Evolutionary conservation across 2,329 filamentous ascomycete species (phyloP).

Genomic region (Paradendryphiella salina): DNA sequence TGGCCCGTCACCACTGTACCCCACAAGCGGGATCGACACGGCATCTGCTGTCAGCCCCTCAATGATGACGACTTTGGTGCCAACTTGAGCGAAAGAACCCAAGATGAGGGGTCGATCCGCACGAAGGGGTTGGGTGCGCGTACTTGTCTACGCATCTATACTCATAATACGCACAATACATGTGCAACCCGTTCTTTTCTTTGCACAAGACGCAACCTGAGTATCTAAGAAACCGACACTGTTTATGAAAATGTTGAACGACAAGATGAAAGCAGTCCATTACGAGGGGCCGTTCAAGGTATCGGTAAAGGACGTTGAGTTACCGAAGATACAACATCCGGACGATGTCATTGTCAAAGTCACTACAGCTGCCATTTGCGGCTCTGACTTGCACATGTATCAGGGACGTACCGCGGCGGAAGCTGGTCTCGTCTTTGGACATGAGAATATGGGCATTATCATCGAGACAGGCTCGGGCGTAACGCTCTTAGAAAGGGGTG

Average conservation of each 20-base stretch:
- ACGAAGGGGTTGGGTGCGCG: not conserved
- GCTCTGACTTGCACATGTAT: conserved; percentile 62
- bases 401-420: conserved; percentile 67
- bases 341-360: conserved; percentile 68
- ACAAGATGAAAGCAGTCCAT: conserved; percentile 64
- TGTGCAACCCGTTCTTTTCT: not conserved
- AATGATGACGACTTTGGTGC: conserved; percentile 7
- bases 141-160: not conserved
- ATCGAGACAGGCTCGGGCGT: conserved; percentile 62
- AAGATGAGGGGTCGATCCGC: conserved; percentile 3
- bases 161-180: not conserved
- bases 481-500: conserved; percentile 63
- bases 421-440: conserved; percentile 63
- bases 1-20: too few species aligned
- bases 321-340: conserved; percentile 64
- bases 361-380: conserved; percentile 64
- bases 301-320: conserved; percentile 62
- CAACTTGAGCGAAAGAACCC: not conserved
- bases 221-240: not conserved
- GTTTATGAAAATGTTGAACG: conserved; percentile 12
- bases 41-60: conserved; percentile 6
- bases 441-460: conserved; percentile 65
- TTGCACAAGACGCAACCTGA: not conserved
- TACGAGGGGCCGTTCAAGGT: conserved; percentile 66
- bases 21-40: conserved; percentile 4